phyloP scores from a whole-genome alignment of 768 basidiomycete genomes.

The Ephemerocybe angulata region DNA sequence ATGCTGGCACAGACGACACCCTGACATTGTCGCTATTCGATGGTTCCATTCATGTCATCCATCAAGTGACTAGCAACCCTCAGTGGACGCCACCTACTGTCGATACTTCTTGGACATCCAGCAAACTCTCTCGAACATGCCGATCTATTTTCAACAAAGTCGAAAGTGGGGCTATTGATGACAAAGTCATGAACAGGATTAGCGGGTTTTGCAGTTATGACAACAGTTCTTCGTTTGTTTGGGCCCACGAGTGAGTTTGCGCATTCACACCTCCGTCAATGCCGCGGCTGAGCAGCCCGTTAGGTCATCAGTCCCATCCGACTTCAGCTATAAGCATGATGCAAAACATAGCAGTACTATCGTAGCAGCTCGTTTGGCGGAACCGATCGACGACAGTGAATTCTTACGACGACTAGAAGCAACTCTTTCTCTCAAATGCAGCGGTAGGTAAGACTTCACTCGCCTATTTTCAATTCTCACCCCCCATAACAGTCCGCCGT shows the following conservation, averaged over 20 bases:
- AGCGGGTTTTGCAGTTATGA: conserved; percentile 63
- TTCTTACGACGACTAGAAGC: conserved; percentile 18
- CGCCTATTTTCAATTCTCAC: not conserved
- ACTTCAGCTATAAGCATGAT: conserved; percentile 82
- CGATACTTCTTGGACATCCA: conserved; percentile 27
- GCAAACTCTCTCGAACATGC: conserved; percentile 45
- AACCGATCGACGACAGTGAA: conserved; percentile 29
- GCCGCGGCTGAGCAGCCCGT: not conserved
- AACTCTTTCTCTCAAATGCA: conserved; percentile 23
- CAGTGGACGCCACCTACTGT: conserved; percentile 28
- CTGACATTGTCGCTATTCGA: conserved; percentile 62
- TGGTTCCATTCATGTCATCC: conserved; percentile 65
- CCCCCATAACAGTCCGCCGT: conserved; percentile 31
- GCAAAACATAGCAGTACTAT: conserved; percentile 56
- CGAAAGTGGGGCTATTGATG: conserved; percentile 39
- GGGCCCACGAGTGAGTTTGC: conserved; percentile 79
- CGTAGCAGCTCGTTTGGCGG: conserved; percentile 56
- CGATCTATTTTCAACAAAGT: conserved; percentile 48
- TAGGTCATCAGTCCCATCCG: conserved; percentile 59
- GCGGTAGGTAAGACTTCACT: conserved; percentile 24
- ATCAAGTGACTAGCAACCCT: conserved; percentile 47
- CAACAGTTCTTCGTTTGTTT: conserved; percentile 47
- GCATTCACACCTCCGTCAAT: not conserved
- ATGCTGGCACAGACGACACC: conserved; percentile 45
- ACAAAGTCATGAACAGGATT: conserved; percentile 54